Percentiles rank a stretch among this genome's conserved stretches.
These are phyloP conservation scores for Fusarium sp. DNA, from an alignment of 2,329 filamentous ascomycete species.

Conservation along the genomic window DNA sequence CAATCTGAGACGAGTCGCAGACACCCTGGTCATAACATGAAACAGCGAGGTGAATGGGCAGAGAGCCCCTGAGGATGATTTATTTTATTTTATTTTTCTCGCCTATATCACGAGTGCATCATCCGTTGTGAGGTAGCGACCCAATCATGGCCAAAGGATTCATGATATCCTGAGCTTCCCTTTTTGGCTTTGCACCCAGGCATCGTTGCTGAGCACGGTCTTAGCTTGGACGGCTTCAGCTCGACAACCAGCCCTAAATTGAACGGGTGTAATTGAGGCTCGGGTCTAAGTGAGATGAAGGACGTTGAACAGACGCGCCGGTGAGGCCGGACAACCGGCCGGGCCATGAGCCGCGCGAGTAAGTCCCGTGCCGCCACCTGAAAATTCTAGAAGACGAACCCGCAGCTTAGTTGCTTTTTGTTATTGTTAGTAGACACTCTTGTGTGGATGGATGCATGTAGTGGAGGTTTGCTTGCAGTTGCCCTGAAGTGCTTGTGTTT, in stretches of 20 bases:
- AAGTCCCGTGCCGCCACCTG: constrained; percentile 24
- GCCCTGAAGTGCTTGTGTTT: constrained; percentile 29
- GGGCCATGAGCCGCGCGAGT: constrained; percentile 22
- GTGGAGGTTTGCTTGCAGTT: constrained; percentile 28
- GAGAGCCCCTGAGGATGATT: constrained; percentile 32
- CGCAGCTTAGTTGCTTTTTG: constrained; percentile 16
- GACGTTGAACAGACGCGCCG: constrained; percentile 16
- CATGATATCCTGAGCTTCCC: constrained; percentile 15
- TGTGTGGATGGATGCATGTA: constrained; percentile 23
- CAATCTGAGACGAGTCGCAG: constrained; percentile 48
- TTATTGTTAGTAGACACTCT: not conserved
- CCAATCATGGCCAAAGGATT: constrained; percentile 8
- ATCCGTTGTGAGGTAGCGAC: constrained; percentile 4
- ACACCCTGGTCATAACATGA: constrained; percentile 41
- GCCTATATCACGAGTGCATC: constrained; percentile 1
- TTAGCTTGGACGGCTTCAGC: constrained; percentile 17
- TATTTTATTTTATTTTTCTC: constrained; percentile 3
- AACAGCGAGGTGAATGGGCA: constrained; percentile 39
- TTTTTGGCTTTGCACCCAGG: constrained; percentile 17
- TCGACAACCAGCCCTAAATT: constrained; percentile 34
- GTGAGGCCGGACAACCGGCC: constrained; percentile 10
- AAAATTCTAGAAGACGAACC: constrained; percentile 40
- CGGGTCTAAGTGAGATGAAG: constrained; percentile 36
- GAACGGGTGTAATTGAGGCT: constrained; percentile 17
- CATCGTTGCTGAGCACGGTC: constrained; percentile 3